Conservation (phyloP, 1,139 yeast genomes). For the Suhomyces bribrorum region DNA sequence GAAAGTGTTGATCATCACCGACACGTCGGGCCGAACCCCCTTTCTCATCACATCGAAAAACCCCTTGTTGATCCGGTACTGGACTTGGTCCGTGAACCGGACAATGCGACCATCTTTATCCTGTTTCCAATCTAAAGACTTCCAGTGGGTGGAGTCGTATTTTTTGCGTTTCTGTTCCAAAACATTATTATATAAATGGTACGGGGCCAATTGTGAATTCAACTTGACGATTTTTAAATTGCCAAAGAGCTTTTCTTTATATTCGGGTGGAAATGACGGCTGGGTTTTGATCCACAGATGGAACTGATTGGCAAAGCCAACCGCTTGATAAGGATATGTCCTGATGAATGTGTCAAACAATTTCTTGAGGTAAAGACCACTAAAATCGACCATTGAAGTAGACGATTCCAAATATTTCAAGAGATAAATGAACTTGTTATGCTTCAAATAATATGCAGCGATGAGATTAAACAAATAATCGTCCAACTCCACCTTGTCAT, state of each 20-base stretch:
- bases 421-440: slow-evolving; percentile 31
- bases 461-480: slow-evolving; percentile 23
- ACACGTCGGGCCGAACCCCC: slow-evolving; percentile 41
- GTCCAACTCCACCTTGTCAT: slow-evolving; percentile 17
- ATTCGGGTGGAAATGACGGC: slow-evolving; percentile 6
- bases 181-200: slow-evolving; percentile 21
- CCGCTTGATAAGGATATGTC: slow-evolving; percentile 38
- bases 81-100: slow-evolving; percentile 27
- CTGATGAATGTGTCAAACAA: slow-evolving; percentile 34
- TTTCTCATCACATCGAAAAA: slow-evolving; percentile 33
- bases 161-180: slow-evolving; percentile 19
- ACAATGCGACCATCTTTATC: slow-evolving; percentile 18
- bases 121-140: slow-evolving; percentile 18
- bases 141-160: slow-evolving; percentile 27
- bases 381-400: slow-evolving; percentile 20
- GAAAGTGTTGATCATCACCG: slow-evolving; percentile 35
- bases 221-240: slow-evolving; percentile 24
- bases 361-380: slow-evolving; percentile 24
- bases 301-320: slow-evolving; percentile 25
- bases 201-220: slow-evolving; percentile 36
- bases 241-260: slow-evolving; percentile 13
- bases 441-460: slow-evolving; percentile 24
- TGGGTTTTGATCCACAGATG: slow-evolving; percentile 25
- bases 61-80: slow-evolving; percentile 37
- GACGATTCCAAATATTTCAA: slow-evolving; percentile 26